A percentile compares a stretch with the other conserved stretches of the same genome.
Conservation (phyloP, 306 rosid genomes). For the Canavalia ensiformis region DNA sequence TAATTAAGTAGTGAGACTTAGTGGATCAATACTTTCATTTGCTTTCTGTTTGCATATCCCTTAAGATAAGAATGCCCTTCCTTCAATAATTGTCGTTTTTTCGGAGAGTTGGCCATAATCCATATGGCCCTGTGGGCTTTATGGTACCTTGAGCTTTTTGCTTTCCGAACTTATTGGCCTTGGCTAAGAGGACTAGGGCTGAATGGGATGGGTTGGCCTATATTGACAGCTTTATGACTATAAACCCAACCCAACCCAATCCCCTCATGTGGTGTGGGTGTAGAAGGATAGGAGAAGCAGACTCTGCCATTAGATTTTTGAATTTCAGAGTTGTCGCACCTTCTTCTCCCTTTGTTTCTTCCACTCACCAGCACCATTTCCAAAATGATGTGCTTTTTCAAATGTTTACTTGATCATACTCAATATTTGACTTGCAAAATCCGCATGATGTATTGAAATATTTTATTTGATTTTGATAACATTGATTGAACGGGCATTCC, state of each 20-base stretch:
- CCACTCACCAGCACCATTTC: neutral
- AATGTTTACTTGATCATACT: neutral
- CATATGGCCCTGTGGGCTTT: neutral
- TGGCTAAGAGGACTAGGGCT: neutral
- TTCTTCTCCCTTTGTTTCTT: neutral
- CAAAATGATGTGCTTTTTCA: neutral
- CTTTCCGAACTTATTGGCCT: neutral
- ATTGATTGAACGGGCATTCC: neutral
- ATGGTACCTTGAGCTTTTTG: too few species aligned
- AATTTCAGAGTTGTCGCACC: neutral
- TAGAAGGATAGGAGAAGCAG: neutral
- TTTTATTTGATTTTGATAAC: constrained; percentile 36
- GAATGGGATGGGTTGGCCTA: neutral
- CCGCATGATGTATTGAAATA: neutral
- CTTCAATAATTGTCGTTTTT: neutral
- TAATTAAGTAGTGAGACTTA: neutral
- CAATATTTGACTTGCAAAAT: neutral
- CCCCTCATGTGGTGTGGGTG: neutral
- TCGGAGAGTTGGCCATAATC: neutral
- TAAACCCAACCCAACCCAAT: neutral
- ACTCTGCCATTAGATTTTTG: neutral
- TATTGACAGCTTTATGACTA: neutral
- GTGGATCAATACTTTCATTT: neutral
- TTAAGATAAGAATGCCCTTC: neutral
- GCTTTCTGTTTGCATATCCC: neutral